These are phyloP conservation scores for Fraxinus angustifolia DNA, from an alignment of 305 asterid species.

Conservation along the genomic window DNA sequence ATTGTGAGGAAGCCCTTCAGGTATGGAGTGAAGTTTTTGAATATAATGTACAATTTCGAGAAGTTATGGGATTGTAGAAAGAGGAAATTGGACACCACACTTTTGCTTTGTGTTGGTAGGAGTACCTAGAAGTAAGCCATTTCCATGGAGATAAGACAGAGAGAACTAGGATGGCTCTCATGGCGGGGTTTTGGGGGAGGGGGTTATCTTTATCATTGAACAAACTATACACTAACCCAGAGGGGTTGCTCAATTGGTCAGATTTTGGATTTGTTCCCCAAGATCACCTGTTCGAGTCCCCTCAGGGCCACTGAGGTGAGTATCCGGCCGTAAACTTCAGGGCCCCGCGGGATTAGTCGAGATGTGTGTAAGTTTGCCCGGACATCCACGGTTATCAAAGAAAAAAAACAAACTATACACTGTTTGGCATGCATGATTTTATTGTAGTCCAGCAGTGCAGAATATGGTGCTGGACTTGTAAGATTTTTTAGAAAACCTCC, in stretches of 20 bases:
- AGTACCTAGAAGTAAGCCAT: neutral
- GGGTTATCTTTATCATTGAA: neutral
- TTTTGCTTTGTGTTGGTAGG: neutral
- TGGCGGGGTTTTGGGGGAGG: neutral
- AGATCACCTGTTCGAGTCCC: no score
- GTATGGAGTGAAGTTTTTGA: slow-evolving; percentile 28
- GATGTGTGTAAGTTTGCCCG: no score
- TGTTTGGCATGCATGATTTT: neutral
- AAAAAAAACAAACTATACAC: neutral
- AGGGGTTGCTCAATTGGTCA: no score
- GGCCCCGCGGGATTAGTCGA: no score
- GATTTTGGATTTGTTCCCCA: no score
- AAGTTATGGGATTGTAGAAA: neutral
- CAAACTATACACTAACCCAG: neutral
- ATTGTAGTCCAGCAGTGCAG: neutral
- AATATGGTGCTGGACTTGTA: neutral
- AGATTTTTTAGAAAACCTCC: neutral
- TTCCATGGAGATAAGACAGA: neutral
- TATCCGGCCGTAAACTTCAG: no score
- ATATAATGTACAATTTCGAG: neutral
- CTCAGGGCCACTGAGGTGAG: no score
- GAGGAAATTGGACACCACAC: neutral
- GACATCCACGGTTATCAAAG: no score
- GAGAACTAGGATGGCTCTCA: neutral
- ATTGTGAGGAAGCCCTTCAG: slow-evolving; percentile 89